Percentiles rank a stretch among this genome's conserved stretches.
Conservation (phyloP, 2,329 filamentous ascomycete genomes). For the Annulohypoxylon truncatum region DNA sequence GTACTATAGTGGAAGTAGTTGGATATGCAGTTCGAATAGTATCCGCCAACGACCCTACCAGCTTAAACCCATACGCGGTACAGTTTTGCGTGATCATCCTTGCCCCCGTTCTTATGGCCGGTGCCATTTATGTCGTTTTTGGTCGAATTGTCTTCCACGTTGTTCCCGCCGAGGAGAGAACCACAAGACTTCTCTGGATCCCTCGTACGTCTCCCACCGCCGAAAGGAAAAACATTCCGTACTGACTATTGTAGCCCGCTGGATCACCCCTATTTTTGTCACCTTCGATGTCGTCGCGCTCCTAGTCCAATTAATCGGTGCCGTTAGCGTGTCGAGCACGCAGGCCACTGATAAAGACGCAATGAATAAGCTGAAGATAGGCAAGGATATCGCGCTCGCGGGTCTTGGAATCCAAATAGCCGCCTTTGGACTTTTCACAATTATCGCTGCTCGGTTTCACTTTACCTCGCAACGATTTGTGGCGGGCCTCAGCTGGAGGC, state of each 20-base stretch:
- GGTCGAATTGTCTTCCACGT: slow-evolving; percentile 54
- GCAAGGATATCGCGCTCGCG: slow-evolving; percentile 54
- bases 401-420: slow-evolving; percentile 58
- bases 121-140: slow-evolving; percentile 54
- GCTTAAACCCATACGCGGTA: slow-evolving; percentile 47
- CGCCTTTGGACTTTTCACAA: slow-evolving; percentile 59
- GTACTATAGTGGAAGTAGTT: slow-evolving; percentile 52
- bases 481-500: slow-evolving; percentile 45
- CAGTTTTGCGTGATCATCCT: slow-evolving; percentile 55
- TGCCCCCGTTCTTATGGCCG: slow-evolving; percentile 55
- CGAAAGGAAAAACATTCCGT: background rate
- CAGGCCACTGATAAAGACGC: slow-evolving; percentile 49
- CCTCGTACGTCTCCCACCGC: slow-evolving; percentile 42
- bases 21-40: slow-evolving; percentile 51
- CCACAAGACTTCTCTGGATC: slow-evolving; percentile 53
- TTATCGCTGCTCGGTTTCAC: slow-evolving; percentile 60
- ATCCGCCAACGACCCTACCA: slow-evolving; percentile 45
- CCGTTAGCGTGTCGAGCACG: slow-evolving; percentile 55
- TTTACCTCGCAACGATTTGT: slow-evolving; percentile 56
- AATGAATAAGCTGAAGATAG: slow-evolving; percentile 48
- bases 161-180: slow-evolving; percentile 51
- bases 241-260: slow-evolving; percentile 39
- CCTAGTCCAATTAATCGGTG: slow-evolving; percentile 50
- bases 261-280: slow-evolving; percentile 49
- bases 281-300: slow-evolving; percentile 48